Evolutionary conservation across 371 early-diverging fungal species (phyloP).

Genomic region (Umbelopsis sp.): DNA sequence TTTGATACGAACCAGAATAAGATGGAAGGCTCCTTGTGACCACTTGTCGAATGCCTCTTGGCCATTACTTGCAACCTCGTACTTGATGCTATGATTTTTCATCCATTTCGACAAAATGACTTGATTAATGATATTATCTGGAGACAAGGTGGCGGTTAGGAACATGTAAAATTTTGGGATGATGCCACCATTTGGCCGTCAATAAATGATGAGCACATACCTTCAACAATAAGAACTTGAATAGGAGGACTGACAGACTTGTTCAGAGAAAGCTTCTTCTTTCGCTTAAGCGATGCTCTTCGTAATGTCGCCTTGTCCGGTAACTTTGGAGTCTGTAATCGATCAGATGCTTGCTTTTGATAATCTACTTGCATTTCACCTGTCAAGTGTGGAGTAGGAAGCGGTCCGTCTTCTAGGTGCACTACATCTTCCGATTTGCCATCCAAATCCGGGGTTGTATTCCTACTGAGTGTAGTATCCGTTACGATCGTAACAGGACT

Average conservation of each 20-base stretch:
- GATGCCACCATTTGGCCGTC: too few species aligned
- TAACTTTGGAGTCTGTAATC: background rate
- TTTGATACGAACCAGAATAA: slow-evolving; percentile 66
- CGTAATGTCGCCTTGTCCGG: slow-evolving; percentile 17
- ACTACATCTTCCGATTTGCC: background rate
- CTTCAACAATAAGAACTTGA: slow-evolving; percentile 83
- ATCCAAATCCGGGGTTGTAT: background rate
- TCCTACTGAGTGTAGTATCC: background rate
- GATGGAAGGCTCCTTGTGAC: slow-evolving; percentile 71
- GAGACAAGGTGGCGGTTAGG: slow-evolving; percentile 16
- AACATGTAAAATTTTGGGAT: background rate
- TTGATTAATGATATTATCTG: slow-evolving; percentile 81
- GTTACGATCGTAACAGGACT: background rate
- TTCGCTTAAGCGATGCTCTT: slow-evolving; percentile 44
- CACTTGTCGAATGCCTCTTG: slow-evolving; percentile 79
- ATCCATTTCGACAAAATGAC: slow-evolving; percentile 76
- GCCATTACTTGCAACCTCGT: slow-evolving; percentile 75
- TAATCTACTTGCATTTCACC: background rate
- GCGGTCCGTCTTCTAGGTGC: background rate
- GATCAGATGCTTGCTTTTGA: background rate
- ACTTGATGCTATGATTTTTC: slow-evolving; percentile 72
- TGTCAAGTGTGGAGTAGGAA: background rate
- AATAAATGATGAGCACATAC: slow-evolving; percentile 33
- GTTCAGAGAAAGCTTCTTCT: slow-evolving; percentile 32
- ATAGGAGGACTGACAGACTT: slow-evolving; percentile 64